Evolutionary conservation across 768 basidiomycete genomes (phyloP).

Genomic region (Tricholoma bakamatsutake): DNA sequence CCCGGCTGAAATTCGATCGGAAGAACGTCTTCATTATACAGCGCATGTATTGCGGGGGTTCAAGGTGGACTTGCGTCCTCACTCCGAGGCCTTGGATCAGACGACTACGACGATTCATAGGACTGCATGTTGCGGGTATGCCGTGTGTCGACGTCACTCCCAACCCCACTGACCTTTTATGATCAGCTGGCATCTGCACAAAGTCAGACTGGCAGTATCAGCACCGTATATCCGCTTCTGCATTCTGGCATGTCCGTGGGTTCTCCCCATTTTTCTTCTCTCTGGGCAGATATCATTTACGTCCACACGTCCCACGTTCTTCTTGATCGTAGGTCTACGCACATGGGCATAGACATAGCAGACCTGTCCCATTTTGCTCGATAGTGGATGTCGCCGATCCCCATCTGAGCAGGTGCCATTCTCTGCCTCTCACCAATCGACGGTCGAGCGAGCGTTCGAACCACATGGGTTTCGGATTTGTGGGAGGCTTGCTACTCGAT

Average conservation of each 20-base stretch:
- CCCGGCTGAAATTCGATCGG: neutral
- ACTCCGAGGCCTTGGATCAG: neutral
- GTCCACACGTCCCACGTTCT: neutral
- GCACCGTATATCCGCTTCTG: slow-evolving; percentile 2
- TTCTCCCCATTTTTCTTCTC: neutral
- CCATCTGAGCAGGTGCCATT: neutral
- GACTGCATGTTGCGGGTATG: neutral
- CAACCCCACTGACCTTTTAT: neutral
- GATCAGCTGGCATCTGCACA: neutral
- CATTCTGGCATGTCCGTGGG: neutral
- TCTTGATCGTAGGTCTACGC: neutral
- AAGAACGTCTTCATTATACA: neutral
- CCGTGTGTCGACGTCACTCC: neutral
- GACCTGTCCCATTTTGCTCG: neutral
- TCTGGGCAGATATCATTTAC: slow-evolving; percentile 2
- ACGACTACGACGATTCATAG: neutral
- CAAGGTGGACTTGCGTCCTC: neutral
- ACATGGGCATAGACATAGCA: neutral
- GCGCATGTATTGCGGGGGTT: neutral
- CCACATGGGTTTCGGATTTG: neutral
- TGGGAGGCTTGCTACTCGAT: neutral
- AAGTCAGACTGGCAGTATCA: neutral
- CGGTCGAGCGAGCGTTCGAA: neutral
- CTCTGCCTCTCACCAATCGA: neutral
- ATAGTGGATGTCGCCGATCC: neutral